These are phyloP conservation scores for Atkinsonella texensis DNA, from an alignment of 2,329 filamentous ascomycete genomes.

Conservation along the genomic window DNA sequence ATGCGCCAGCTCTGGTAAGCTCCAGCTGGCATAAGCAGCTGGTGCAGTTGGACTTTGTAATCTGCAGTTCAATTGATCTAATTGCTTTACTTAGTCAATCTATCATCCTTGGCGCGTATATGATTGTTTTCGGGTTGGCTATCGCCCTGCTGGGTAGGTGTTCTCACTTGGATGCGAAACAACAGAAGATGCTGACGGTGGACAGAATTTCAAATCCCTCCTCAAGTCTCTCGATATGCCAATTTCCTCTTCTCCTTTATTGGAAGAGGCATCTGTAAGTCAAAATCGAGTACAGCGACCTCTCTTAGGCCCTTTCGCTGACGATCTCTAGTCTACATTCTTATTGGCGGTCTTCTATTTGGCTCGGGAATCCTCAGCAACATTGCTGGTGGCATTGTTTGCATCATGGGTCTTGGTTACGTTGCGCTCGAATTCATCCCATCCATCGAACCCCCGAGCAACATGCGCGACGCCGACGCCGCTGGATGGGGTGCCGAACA, in stretches of 20 bases:
- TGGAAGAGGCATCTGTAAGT: constrained; percentile 86
- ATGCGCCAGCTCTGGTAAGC: not conserved
- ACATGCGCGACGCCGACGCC: constrained; percentile 64
- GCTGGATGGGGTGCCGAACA: constrained; percentile 67
- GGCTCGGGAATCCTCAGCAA: constrained; percentile 53
- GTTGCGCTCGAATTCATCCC: constrained; percentile 63
- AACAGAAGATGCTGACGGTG: constrained; percentile 12
- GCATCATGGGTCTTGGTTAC: constrained; percentile 68
- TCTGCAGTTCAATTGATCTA: not conserved
- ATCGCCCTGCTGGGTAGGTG: constrained; percentile 51
- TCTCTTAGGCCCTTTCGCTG: not conserved
- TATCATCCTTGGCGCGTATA: constrained; percentile 73
- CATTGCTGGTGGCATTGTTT: constrained; percentile 68
- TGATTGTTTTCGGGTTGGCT: constrained; percentile 79
- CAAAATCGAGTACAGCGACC: not conserved
- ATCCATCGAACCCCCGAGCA: constrained; percentile 66
- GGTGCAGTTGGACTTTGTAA: not conserved
- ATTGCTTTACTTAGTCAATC: constrained; percentile 13
- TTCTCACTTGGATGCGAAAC: not conserved
- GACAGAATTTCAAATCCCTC: constrained; percentile 84
- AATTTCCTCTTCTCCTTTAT: constrained; percentile 98
- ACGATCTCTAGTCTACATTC: constrained; percentile 69
- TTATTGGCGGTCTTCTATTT: constrained; percentile 78
- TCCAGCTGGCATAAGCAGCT: not conserved
- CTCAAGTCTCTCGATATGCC: constrained; percentile 83